Base-by-base conservation (phyloP, 352 stramenopile genomes). In the Pythium dissimile region DNA sequence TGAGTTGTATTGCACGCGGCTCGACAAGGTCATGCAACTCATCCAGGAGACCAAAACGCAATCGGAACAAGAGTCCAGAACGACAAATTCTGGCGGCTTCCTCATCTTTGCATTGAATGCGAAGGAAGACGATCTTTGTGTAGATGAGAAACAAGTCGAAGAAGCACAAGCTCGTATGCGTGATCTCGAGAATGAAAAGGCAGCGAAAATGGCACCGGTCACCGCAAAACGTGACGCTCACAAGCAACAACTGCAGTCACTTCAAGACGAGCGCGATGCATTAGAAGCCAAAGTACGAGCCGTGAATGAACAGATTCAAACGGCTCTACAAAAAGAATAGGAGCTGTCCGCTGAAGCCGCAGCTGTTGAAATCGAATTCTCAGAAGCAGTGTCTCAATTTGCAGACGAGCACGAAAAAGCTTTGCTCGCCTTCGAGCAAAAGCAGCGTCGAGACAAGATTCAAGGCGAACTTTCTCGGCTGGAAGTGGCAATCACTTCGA, bases 221-320 rank as follows among this genome's bases (percentile, higher is more conserved):
- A 44, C 62, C 9, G 52, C 65, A 11, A 77, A 82, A 48, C 65
- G 66, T 38, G 44, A 61, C 2, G 43, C 27, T 1, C 52, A 59
- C 16, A 54, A 59, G 6, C 45, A 39, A 13, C 20, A 69, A 6
- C 50, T 80, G 13, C 39, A 59, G 16, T 51, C 45, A 0, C 59
- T 93, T 13, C 62, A 70, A 16, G 64, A 75, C 15, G 64, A 81
- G 32, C 70, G 80, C 8, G 75, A 81, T 39, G 72, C 70, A 23
- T 65, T 89, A 0, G 77, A 89, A 43, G 77, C 64, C 4, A 79
- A 88, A 44, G 49, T 94, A 2, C 68, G 64, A 3, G 62, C 65
- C 20, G 62, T 90, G 11, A 75, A 82, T 24, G 55, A 45, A 13
- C 58, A 88, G 32, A 78, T 92, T 16, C 60, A 85, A n/a, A 60